phyloP scores from a whole-genome alignment of 345 rosid genomes.

The Sonneratia caseolaris region DNA sequence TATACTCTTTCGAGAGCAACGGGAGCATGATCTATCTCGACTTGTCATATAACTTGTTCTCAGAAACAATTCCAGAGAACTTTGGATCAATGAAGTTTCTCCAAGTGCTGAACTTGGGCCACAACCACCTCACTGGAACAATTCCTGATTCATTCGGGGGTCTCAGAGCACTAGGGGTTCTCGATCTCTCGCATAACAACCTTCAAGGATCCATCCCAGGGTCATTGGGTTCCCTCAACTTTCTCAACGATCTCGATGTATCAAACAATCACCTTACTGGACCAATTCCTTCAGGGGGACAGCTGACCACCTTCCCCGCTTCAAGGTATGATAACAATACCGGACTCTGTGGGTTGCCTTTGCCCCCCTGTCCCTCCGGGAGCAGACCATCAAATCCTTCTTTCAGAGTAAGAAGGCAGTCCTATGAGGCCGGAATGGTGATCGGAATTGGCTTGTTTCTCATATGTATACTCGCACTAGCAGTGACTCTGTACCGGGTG shows the following conservation, averaged over 20 bases:
- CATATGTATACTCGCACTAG: slow-evolving; percentile 49
- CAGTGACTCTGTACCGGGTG: slow-evolving; percentile 53
- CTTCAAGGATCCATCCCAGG: slow-evolving; percentile 71
- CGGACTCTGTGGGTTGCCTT: slow-evolving; percentile 84
- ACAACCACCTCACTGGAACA: slow-evolving; percentile 54
- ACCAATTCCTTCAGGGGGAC: slow-evolving; percentile 82
- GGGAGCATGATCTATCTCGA: slow-evolving; percentile 95
- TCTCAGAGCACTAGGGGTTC: slow-evolving; percentile 66
- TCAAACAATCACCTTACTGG: slow-evolving; percentile 89
- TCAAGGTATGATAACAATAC: slow-evolving; percentile 83
- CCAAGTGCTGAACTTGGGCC: slow-evolving; percentile 91
- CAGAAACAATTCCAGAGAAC: slow-evolving; percentile 57
- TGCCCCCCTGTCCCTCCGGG: slow-evolving; percentile 53
- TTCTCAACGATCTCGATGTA: slow-evolving; percentile 89
- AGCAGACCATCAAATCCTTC: slow-evolving; percentile 5
- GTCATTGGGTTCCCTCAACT: slow-evolving; percentile 61
- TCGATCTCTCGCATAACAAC: slow-evolving; percentile 81
- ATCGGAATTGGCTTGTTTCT: slow-evolving; percentile 63
- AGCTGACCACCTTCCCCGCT: slow-evolving; percentile 81
- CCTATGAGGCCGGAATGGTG: slow-evolving; percentile 47
- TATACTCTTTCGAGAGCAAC: slow-evolving; percentile 60
- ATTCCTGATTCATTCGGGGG: slow-evolving; percentile 80
- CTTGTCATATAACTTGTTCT: slow-evolving; percentile 61
- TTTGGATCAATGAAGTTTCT: slow-evolving; percentile 62
- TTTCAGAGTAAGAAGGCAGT: slow-evolving; percentile 28